Base-by-base conservation (phyloP, 2,329 filamentous ascomycete species). In the Trichoderma pleuroti region DNA sequence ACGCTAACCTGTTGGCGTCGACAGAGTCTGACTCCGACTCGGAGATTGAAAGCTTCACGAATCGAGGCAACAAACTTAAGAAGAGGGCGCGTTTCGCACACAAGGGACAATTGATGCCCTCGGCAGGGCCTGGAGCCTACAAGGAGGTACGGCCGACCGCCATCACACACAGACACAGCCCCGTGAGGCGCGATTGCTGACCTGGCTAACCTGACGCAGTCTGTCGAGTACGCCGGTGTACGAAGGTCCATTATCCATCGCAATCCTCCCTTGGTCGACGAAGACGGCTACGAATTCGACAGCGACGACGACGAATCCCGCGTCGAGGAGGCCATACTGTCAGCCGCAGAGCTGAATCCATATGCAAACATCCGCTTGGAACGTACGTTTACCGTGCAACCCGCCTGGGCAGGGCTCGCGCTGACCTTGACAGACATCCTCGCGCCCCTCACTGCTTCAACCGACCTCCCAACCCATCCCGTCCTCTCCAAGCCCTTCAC, bases 11-110 rank as follows among this genome's bases (percentile, higher is more conserved):
- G 21, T 16, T 64, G 14, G 59, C 42, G 60, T 68, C 42, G 70
- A 49, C 81, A 94, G 92, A 93, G 73, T 93, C 90, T 75, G 92
- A 94, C 78, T 93, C 91, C 71, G 93, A 95, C 80, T 89, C 90
- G 72, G 87, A 89, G 68, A 90, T 93, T 75, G 86, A 90, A 72
- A 85, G 87, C 75, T 87, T 87, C 75, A 91, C 89, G 70, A 94
- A 94, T 80, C 90, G 92, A 77, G 92, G 91, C 72, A 89, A 93
- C 80, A 95, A 94, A 79, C 84, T 95, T 59, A 93, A 94, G 84
- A 92, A 89, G 79, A 87, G 89, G 75, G 90, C 92, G 57, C 87
- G 89, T 75, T 92, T 92, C 77, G 87, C 92, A 59, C 90, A 88
- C 75, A 86, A 90, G 76, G 92, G 92, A 71, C 89, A 91, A 76